Percentiles rank a stretch among this genome's conserved stretches.
phyloP scores from a whole-genome alignment of 2,329 filamentous ascomycete genomes.

The Scedosporium boydii region DNA sequence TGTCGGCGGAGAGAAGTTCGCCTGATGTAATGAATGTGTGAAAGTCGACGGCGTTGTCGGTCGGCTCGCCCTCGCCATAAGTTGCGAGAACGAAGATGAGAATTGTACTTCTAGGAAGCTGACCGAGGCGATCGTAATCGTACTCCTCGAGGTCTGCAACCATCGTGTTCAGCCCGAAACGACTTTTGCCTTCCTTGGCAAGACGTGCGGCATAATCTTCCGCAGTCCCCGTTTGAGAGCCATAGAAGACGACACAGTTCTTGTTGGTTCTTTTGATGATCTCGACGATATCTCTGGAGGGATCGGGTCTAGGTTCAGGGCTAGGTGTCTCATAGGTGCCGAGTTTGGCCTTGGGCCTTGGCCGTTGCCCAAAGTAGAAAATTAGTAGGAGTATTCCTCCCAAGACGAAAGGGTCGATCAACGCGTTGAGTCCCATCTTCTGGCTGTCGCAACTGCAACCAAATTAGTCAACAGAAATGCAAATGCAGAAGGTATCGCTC shows the following conservation, averaged over 20 bases:
- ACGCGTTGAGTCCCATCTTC: too few relatives aligned
- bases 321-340: too few relatives aligned
- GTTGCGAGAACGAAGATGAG: conserved; percentile 24
- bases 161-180: conserved; percentile 86
- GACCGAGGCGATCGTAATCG: conserved; percentile 27
- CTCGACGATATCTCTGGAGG: too few relatives aligned
- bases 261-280: conserved; percentile 32
- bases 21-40: conserved; percentile 17
- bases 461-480: too few relatives aligned
- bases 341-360: too few relatives aligned
- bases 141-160: conserved; percentile 46
- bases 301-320: too few relatives aligned
- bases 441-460: too few relatives aligned
- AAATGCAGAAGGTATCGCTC: too few relatives aligned
- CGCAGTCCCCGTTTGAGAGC: conserved; percentile 90
- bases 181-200: conserved; percentile 80
- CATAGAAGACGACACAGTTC: conserved; percentile 90
- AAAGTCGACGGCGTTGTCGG: conserved; percentile 21
- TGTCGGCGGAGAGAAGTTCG: conserved; percentile 4
- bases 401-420: too few relatives aligned
- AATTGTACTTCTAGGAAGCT: conserved; percentile 15
- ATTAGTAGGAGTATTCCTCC: too few relatives aligned
- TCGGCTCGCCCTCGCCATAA: conserved; percentile 26
- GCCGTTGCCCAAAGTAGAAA: too few relatives aligned
- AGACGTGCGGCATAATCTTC: conserved; percentile 84